Conservation (phyloP, 2,329 filamentous ascomycete genomes). For the Fusarium neocosmosporiellum region DNA sequence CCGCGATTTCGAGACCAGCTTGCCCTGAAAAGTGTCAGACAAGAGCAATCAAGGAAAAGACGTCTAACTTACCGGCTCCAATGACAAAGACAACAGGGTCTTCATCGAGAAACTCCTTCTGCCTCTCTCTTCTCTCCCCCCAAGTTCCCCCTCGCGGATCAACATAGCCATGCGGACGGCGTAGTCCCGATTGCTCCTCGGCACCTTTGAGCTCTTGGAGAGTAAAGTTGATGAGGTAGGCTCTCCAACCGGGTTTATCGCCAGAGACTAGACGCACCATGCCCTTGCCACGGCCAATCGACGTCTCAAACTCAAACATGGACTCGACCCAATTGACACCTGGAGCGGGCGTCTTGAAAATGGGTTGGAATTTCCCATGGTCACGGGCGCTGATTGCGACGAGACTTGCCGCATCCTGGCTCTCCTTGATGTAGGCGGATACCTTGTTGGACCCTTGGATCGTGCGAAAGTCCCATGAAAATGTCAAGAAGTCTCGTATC, state of each 20-base stretch:
- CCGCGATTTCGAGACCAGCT: conserved; percentile 14
- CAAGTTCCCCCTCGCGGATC: conserved; percentile 32
- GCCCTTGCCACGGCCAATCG: conserved; percentile 5
- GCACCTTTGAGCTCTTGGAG: conserved; percentile 38
- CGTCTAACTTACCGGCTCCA: conserved; percentile 12
- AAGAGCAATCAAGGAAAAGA: no score
- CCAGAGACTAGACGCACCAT: conserved; percentile 10
- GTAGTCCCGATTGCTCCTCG: conserved; percentile 11
- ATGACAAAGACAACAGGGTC: conserved; percentile 51
- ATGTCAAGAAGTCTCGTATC: conserved; percentile 44
- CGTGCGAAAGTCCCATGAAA: conserved; percentile 46
- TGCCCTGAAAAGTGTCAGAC: conserved; percentile 10
- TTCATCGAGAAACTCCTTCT: conserved; percentile 38
- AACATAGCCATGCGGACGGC: conserved; percentile 37
- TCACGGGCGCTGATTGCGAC: conserved; percentile 2
- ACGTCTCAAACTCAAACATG: conserved; percentile 20
- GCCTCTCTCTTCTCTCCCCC: conserved; percentile 42
- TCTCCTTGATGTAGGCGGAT: neutral
- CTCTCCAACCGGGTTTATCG: conserved; percentile 33
- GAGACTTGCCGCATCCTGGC: neutral
- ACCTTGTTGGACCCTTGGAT: conserved; percentile 29
- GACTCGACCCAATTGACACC: conserved; percentile 4
- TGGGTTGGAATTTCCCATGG: conserved; percentile 1
- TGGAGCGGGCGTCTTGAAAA: neutral
- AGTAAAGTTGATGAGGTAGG: conserved; percentile 41